Conservation (phyloP, 2,329 filamentous ascomycete species). For the Pseudogymnoascus sp. region DNA sequence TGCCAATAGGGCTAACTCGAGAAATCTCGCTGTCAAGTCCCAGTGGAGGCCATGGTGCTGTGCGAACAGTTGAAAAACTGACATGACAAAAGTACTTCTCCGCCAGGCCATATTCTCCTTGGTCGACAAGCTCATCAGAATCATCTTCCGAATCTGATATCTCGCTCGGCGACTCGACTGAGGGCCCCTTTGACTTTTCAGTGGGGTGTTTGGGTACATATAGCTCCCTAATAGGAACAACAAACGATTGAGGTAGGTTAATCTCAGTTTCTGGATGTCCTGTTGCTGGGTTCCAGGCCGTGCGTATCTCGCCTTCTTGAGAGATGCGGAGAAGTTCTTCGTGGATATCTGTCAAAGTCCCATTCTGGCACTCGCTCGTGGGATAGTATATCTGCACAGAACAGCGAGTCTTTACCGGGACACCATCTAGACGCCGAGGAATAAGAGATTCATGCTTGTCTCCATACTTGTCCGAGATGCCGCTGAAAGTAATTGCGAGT, state of each 20-base stretch:
- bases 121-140: not conserved
- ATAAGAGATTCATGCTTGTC: not conserved
- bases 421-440: not conserved
- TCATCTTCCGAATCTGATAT: conserved; percentile 4
- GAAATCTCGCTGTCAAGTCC: not conserved
- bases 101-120: not conserved
- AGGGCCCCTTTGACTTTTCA: not conserved
- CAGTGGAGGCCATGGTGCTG: not conserved
- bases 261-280: not conserved
- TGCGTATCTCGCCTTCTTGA: conserved; percentile 1
- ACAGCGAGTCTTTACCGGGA: not conserved
- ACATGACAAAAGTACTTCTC: conserved; percentile 6
- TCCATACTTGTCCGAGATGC: not conserved
- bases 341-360: not conserved
- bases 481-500: not conserved
- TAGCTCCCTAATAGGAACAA: not conserved
- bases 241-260: not conserved
- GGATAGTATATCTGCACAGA: not conserved
- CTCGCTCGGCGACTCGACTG: not conserved
- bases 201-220: not conserved
- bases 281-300: not conserved
- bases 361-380: not conserved
- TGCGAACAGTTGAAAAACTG: not conserved
- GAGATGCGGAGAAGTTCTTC: conserved; percentile 1
- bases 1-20: not conserved